Conservation (phyloP, 2,329 filamentous ascomycete genomes). For the Huntiella savannae region DNA sequence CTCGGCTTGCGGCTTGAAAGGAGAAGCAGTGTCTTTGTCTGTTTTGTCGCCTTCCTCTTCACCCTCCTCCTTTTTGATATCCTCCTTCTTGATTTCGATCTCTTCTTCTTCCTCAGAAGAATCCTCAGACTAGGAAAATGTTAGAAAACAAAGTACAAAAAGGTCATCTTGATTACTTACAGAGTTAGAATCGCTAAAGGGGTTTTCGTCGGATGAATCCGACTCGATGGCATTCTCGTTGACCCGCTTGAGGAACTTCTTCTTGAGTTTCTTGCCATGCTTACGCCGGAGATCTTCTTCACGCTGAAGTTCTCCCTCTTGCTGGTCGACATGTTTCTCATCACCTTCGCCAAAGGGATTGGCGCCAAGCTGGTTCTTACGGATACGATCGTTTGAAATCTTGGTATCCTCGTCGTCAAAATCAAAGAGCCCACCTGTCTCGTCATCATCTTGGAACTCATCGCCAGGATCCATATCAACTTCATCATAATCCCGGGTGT, state of each 20-base stretch:
- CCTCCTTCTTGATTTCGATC: constrained; percentile 21
- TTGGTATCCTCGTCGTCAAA: constrained; percentile 70
- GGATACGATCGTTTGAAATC: constrained; percentile 51
- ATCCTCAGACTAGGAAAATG: constrained; percentile 12
- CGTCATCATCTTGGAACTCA: constrained; percentile 78
- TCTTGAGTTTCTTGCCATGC: constrained; percentile 58
- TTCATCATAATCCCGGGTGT: constrained; percentile 41
- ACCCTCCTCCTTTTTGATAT: constrained; percentile 32
- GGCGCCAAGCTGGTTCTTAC: constrained; percentile 66
- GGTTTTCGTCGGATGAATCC: constrained; percentile 32
- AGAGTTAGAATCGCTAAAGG: constrained; percentile 19
- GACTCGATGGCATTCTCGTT: constrained; percentile 73
- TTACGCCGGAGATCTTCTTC: constrained; percentile 51
- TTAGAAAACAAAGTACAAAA: background rate
- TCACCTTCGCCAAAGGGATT: constrained; percentile 59
- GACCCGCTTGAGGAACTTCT: constrained; percentile 67
- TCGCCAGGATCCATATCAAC: constrained; percentile 43
- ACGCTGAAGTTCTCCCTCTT: constrained; percentile 49
- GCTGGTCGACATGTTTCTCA: constrained; percentile 54
- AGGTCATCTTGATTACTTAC: constrained; percentile 14
- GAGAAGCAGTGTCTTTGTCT: constrained; percentile 48
- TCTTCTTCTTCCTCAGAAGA: constrained; percentile 21
- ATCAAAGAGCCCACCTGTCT: constrained; percentile 52
- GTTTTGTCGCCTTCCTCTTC: constrained; percentile 35
- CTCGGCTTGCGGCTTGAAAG: constrained; percentile 28